Conservation (phyloP, 345 rosid species). For the Turnera subulata region DNA sequence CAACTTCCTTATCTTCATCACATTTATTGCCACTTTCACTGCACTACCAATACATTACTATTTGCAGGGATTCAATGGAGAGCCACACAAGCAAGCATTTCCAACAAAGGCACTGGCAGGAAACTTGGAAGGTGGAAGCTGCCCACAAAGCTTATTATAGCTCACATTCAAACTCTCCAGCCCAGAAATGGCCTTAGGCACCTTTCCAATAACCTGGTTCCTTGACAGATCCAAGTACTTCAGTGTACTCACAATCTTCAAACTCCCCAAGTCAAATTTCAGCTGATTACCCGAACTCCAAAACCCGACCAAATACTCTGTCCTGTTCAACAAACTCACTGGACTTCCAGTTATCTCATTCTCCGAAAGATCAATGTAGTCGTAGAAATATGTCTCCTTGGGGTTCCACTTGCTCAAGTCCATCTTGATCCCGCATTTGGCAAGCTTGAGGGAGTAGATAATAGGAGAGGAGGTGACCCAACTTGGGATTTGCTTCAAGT, state of each 20-base stretch:
- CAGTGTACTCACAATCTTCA: constrained; percentile 40
- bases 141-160: constrained; percentile 60
- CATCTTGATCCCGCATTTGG: constrained; percentile 65
- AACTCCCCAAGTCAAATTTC: constrained; percentile 42
- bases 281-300: constrained; percentile 49
- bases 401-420: constrained; percentile 57
- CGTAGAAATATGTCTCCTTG: constrained; percentile 54
- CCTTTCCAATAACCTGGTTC: constrained; percentile 52
- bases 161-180: constrained; percentile 48
- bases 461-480: constrained; percentile 78
- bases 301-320: constrained; percentile 52
- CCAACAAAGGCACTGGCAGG: constrained; percentile 43
- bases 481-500: constrained; percentile 51
- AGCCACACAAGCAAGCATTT: constrained; percentile 22
- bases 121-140: constrained; percentile 54
- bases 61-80: constrained; percentile 22
- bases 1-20: too few relatives aligned
- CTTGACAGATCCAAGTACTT: constrained; percentile 51
- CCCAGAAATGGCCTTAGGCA: constrained; percentile 44
- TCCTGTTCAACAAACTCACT: constrained; percentile 45
- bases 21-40: too few relatives aligned
- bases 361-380: constrained; percentile 61
- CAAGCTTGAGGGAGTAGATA: constrained; percentile 67
- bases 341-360: constrained; percentile 65
- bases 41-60: not conserved